A percentile compares a stretch with the other conserved stretches of the same genome.
phyloP scores from a whole-genome alignment of 73 alveolate genomes.

The Stentor coeruleus region DNA sequence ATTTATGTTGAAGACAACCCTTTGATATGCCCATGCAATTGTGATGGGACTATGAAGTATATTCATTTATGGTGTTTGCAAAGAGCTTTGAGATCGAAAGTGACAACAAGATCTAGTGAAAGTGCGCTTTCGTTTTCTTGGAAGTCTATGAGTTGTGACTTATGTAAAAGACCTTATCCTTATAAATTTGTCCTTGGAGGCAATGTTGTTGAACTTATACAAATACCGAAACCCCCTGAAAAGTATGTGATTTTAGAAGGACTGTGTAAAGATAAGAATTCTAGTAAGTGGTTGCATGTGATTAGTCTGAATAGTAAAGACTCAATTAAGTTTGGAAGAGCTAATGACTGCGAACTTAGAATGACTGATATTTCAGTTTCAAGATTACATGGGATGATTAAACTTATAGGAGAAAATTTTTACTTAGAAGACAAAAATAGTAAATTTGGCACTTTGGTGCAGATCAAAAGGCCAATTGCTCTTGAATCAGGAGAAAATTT shows the following conservation, averaged over 20 bases:
- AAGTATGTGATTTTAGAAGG: conserved; percentile 40
- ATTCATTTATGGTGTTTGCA: conserved; percentile 74
- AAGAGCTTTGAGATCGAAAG: conserved; percentile 56
- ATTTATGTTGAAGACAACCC: conserved; percentile 57
- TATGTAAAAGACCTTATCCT: conserved; percentile 16
- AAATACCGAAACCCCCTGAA: conserved; percentile 38
- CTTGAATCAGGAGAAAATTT: not conserved
- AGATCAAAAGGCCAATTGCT: conserved; percentile 5
- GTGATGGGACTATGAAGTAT: conserved; percentile 84
- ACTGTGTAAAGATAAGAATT: conserved; percentile 14
- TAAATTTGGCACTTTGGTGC: conserved; percentile 21
- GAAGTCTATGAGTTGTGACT: conserved; percentile 20
- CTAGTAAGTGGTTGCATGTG: conserved; percentile 9
- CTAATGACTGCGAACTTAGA: conserved; percentile 22
- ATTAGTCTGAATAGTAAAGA: not conserved
- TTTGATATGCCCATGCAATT: conserved; percentile 76
- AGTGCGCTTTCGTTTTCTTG: not conserved
- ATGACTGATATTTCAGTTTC: conserved; percentile 25
- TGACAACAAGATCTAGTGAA: not conserved
- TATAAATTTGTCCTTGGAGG: not conserved
- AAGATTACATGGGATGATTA: conserved; percentile 1
- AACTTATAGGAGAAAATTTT: not conserved
- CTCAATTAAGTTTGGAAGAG: conserved; percentile 22
- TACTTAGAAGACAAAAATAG: conserved; percentile 20
- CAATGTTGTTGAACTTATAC: conserved; percentile 34